phyloP scores from a whole-genome alignment of 2,329 filamentous ascomycete species.

The Hymenotorrendiella dingleyae region DNA sequence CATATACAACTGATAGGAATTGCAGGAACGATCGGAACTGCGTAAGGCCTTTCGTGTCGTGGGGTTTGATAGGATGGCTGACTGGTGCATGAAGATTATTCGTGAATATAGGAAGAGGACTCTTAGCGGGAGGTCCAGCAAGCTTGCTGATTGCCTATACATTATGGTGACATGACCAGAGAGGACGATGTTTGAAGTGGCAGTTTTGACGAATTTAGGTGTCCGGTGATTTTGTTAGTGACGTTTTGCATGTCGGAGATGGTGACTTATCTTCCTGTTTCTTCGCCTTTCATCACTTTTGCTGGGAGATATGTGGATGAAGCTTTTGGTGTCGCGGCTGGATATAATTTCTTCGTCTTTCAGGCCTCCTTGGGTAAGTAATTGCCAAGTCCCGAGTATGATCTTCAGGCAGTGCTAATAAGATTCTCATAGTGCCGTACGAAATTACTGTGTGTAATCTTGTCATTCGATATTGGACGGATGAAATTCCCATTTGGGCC shows the following conservation, averaged over 20 bases:
- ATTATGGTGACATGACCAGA: conserved; percentile 40
- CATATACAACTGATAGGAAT: conserved; percentile 43
- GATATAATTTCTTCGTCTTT: conserved; percentile 71
- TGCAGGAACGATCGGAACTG: conserved; percentile 59
- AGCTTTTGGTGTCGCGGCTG: conserved; percentile 65
- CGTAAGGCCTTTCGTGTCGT: too few species aligned
- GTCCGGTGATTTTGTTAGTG: background rate
- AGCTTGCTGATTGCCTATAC: conserved; percentile 54
- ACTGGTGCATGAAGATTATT: too few species aligned
- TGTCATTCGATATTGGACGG: conserved; percentile 58
- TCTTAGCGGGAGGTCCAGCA: conserved; percentile 53
- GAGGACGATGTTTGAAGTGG: conserved; percentile 31
- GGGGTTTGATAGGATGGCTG: too few species aligned
- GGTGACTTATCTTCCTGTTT: conserved; percentile 71
- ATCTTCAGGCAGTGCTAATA: too few species aligned
- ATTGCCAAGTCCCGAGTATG: too few species aligned
- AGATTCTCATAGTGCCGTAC: too few species aligned
- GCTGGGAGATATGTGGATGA: conserved; percentile 71
- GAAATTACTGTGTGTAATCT: conserved; percentile 61
- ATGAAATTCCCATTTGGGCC: conserved; percentile 51
- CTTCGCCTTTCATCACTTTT: conserved; percentile 72
- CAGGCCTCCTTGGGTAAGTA: conserved; percentile 59
- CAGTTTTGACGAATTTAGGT: background rate
- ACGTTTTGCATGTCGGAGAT: conserved; percentile 47
- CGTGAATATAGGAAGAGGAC: conserved; percentile 48